A percentile compares a stretch with the other conserved stretches of the same genome.
These are phyloP conservation scores for Amphichorda felina DNA, from an alignment of 2,329 filamentous ascomycete species.

Conservation along the genomic window DNA sequence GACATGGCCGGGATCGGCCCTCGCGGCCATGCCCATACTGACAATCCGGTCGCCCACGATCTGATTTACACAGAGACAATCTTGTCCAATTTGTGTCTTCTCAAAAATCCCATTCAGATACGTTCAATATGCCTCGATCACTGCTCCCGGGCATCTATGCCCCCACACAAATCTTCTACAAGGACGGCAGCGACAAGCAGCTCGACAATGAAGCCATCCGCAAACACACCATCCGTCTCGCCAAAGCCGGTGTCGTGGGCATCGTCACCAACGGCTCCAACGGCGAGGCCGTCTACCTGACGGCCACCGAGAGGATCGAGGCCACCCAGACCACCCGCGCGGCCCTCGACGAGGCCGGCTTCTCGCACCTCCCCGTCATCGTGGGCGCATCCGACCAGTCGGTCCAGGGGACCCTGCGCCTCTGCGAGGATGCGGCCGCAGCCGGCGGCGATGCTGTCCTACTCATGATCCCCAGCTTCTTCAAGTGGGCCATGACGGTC, in stretches of 20 bases:
- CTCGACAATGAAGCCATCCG: slow-evolving; percentile 46
- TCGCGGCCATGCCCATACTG: no score
- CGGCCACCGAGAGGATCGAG: slow-evolving; percentile 4
- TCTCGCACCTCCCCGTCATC: slow-evolving; percentile 25
- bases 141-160: slow-evolving; percentile 52
- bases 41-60: no score
- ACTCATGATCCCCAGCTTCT: slow-evolving; percentile 9
- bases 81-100: no score
- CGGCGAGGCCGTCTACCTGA: slow-evolving; percentile 50
- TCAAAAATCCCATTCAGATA: no score
- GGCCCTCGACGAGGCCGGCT: slow-evolving; percentile 47
- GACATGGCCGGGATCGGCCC: no score
- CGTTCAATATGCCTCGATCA: neutral
- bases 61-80: no score
- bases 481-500: slow-evolving; percentile 9
- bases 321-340: slow-evolving; percentile 7
- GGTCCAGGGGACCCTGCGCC: slow-evolving; percentile 6
- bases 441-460: slow-evolving; percentile 8
- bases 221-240: slow-evolving; percentile 49
- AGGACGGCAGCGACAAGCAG: slow-evolving; percentile 41
- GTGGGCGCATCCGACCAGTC: slow-evolving; percentile 8
- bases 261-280: slow-evolving; percentile 59
- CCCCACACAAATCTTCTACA: slow-evolving; percentile 59
- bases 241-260: slow-evolving; percentile 54
- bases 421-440: slow-evolving; percentile 5